Conservation (phyloP, 768 basidiomycete genomes). For the Leucosporidium yakuticum region DNA sequence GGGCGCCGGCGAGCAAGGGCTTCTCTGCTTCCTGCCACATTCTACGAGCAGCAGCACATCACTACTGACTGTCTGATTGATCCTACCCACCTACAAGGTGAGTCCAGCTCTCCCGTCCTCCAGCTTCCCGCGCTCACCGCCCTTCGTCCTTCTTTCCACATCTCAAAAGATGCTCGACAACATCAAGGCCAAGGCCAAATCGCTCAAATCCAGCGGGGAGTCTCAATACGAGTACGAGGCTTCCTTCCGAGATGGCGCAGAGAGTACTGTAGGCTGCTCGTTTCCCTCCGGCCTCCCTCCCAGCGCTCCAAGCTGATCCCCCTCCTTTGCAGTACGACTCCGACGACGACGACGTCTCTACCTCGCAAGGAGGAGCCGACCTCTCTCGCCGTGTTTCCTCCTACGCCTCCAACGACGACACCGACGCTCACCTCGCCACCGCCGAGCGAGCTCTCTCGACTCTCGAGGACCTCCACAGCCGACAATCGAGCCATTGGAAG, state of each 20-base stretch:
- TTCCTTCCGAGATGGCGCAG: background rate
- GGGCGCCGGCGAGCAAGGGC: too few species aligned
- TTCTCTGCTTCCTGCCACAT: too few species aligned
- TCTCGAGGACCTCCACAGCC: conserved; percentile 20
- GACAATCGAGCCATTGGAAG: conserved; percentile 23
- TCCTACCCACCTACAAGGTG: too few species aligned
- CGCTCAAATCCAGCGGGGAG: background rate
- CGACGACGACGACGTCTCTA: background rate
- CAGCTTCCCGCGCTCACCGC: too few species aligned
- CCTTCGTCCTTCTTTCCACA: too few species aligned
- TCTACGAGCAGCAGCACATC: too few species aligned
- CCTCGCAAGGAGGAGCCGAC: background rate
- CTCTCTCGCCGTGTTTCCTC: background rate
- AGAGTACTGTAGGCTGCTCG: background rate
- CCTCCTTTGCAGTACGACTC: background rate
- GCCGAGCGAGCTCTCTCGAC: conserved; percentile 28
- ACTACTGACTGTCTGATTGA: too few species aligned
- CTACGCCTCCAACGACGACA: conserved; percentile 8
- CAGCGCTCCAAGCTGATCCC: background rate
- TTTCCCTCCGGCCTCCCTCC: background rate
- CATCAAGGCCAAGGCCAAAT: too few species aligned
- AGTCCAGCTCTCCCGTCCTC: too few species aligned
- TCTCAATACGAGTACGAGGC: conserved; percentile 1
- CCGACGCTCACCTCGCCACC: conserved; percentile 15
- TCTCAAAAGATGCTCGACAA: too few species aligned